These are phyloP conservation scores for Leersia perrieri DNA, from an alignment of 176 grass and related monocot genomes.

Conservation along the genomic window DNA sequence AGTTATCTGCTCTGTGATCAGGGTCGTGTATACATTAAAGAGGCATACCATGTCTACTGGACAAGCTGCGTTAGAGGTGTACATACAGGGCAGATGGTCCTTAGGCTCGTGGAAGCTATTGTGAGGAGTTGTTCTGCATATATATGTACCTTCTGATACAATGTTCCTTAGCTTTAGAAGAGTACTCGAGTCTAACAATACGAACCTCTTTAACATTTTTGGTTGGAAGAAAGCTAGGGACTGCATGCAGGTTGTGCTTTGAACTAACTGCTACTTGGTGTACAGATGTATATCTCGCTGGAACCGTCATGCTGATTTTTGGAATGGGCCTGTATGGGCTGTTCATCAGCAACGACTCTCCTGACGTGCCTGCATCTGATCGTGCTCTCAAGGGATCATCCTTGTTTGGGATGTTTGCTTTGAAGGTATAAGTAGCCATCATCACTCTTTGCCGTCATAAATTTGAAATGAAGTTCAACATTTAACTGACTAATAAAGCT, in stretches of 20 bases:
- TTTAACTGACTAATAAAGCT: too few species aligned
- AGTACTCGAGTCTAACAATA: too few species aligned
- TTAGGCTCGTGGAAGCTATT: slow-evolving; percentile 88
- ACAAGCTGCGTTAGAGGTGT: slow-evolving; percentile 62
- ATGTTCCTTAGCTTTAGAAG: neutral
- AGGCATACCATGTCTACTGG: slow-evolving; percentile 88
- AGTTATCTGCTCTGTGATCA: slow-evolving; percentile 32
- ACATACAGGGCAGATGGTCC: slow-evolving; percentile 90
- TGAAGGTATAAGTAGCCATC: slow-evolving; percentile 52
- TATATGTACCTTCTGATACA: neutral
- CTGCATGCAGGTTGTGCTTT: neutral
- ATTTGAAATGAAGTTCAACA: neutral
- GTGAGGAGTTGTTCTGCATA: slow-evolving; percentile 31
- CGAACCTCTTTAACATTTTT: too few species aligned
- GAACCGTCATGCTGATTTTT: slow-evolving; percentile 92
- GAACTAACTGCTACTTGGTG: slow-evolving; percentile 12
- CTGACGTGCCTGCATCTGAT: slow-evolving; percentile 42
- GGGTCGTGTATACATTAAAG: slow-evolving; percentile 82
- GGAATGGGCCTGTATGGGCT: slow-evolving; percentile 88
- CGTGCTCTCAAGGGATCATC: slow-evolving; percentile 75
- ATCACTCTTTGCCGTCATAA: neutral
- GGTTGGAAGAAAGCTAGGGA: too few species aligned
- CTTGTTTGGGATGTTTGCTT: slow-evolving; percentile 90
- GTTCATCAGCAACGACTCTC: slow-evolving; percentile 79
- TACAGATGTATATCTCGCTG: slow-evolving; percentile 96